These are phyloP conservation scores for Arabidopsis lyrata DNA, from an alignment of 441 rosid species.

Conservation along the genomic window DNA sequence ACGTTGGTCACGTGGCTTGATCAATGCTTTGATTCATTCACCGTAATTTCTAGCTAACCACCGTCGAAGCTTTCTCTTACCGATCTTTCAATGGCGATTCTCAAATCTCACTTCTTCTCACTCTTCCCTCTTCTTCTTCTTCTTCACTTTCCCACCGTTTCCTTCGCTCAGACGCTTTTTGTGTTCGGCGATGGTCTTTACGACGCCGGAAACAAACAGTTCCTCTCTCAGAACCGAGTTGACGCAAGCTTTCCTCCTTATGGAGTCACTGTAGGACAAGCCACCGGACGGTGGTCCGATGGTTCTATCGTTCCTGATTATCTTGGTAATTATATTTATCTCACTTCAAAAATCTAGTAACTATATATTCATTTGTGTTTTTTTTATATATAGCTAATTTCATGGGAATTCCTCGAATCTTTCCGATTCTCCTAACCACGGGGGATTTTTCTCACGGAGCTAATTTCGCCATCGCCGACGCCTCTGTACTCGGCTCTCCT, in stretches of 20 bases:
- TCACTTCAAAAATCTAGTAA: background rate
- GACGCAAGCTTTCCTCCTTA: slow-evolving; percentile 49
- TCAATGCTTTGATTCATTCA: slow-evolving; percentile 1
- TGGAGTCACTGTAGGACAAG: slow-evolving; percentile 43
- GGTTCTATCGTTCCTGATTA: slow-evolving; percentile 55
- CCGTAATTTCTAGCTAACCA: background rate
- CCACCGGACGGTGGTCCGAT: slow-evolving; percentile 54
- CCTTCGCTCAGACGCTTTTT: slow-evolving; percentile 41
- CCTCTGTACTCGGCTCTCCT: slow-evolving; percentile 41
- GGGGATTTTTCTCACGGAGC: slow-evolving; percentile 49
- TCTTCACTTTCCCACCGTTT: slow-evolving; percentile 16
- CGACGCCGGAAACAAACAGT: slow-evolving; percentile 64
- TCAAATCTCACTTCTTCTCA: slow-evolving; percentile 14
- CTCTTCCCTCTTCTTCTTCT: background rate
- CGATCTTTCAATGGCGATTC: slow-evolving; percentile 24
- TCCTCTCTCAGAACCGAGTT: slow-evolving; percentile 26
- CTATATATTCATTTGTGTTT: background rate
- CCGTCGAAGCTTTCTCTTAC: slow-evolving; percentile 1
- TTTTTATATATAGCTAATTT: slow-evolving; percentile 14
- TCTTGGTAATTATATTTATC: slow-evolving; percentile 43
- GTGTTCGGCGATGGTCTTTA: slow-evolving; percentile 55
- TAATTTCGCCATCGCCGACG: slow-evolving; percentile 47
- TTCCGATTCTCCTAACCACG: slow-evolving; percentile 28
- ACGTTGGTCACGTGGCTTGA: slow-evolving; percentile 24
- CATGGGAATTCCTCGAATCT: slow-evolving; percentile 33